phyloP scores from a whole-genome alignment of 805 yeast genomes.

The Metschnikowia amazonensis region DNA sequence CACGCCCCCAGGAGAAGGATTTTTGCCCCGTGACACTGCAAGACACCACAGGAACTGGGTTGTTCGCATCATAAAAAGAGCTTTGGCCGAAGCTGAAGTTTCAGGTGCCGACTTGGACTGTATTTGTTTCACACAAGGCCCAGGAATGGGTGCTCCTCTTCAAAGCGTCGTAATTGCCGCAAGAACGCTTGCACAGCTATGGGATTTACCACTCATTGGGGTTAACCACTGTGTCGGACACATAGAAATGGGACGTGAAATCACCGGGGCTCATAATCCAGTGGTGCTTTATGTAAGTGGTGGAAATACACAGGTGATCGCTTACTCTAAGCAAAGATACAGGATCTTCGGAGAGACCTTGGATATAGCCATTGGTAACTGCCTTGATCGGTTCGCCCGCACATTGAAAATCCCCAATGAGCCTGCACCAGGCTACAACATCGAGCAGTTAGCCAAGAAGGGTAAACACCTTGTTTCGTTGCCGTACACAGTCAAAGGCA shows the following conservation, averaged over 20 bases:
- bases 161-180: conserved; percentile 93
- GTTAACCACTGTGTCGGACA: conserved; percentile 98
- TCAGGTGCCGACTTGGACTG: conserved; percentile 56
- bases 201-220: conserved; percentile 84
- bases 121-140: conserved; percentile 95
- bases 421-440: conserved; percentile 97
- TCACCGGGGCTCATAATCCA: conserved; percentile 96
- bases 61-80: conserved; percentile 64
- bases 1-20: conserved; percentile 98
- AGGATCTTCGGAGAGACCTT: conserved; percentile 99
- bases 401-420: conserved; percentile 82
- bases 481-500: conserved; percentile 97
- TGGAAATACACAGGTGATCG: conserved; percentile 97
- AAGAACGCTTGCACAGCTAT: conserved; percentile 72
- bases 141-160: conserved; percentile 99
- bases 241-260: conserved; percentile 98
- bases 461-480: conserved; percentile 62
- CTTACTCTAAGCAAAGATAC: conserved; percentile 89
- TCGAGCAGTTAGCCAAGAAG: conserved; percentile 86
- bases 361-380: conserved; percentile 96
- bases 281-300: conserved; percentile 97
- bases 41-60: conserved; percentile 96
- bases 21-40: conserved; percentile 93
- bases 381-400: conserved; percentile 93
- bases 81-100: conserved; percentile 61